Conservation (phyloP, 306 rosid genomes). For the Calophaca sinica region DNA sequence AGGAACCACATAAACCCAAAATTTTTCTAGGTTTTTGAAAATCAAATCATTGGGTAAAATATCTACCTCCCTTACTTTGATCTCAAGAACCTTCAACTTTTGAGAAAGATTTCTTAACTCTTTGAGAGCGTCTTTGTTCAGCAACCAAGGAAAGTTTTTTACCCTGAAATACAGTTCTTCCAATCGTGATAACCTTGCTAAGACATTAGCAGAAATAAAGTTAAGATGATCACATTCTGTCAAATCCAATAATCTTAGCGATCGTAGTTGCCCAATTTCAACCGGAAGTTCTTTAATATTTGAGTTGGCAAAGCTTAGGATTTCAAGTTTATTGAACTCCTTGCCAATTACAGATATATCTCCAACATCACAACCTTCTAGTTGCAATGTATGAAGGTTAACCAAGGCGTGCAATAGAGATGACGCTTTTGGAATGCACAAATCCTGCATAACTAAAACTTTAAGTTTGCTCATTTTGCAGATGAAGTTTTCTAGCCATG, state of each 20-base stretch:
- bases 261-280: slow-evolving; percentile 39
- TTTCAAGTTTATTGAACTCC: slow-evolving; percentile 30
- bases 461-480: slow-evolving; percentile 15
- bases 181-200: slow-evolving; percentile 28
- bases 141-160: slow-evolving; percentile 15
- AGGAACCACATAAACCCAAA: slow-evolving; percentile 40
- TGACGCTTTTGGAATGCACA: slow-evolving; percentile 5
- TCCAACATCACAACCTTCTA: slow-evolving; percentile 39
- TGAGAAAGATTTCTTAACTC: slow-evolving; percentile 38
- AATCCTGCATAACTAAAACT: slow-evolving; percentile 22
- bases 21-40: slow-evolving; percentile 1
- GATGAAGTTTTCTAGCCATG: background rate
- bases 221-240: slow-evolving; percentile 23
- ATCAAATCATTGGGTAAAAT: background rate
- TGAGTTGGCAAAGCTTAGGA: slow-evolving; percentile 46
- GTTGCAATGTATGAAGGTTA: slow-evolving; percentile 9
- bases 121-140: background rate
- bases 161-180: slow-evolving; percentile 47
- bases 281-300: slow-evolving; percentile 30
- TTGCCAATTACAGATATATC: slow-evolving; percentile 41
- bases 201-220: slow-evolving; percentile 22
- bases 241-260: slow-evolving; percentile 12
- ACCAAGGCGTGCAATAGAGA: background rate
- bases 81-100: slow-evolving; percentile 40
- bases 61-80: background rate